Base-by-base conservation (phyloP, 2,329 filamentous ascomycete species). In the Coniochaeta sp. region DNA sequence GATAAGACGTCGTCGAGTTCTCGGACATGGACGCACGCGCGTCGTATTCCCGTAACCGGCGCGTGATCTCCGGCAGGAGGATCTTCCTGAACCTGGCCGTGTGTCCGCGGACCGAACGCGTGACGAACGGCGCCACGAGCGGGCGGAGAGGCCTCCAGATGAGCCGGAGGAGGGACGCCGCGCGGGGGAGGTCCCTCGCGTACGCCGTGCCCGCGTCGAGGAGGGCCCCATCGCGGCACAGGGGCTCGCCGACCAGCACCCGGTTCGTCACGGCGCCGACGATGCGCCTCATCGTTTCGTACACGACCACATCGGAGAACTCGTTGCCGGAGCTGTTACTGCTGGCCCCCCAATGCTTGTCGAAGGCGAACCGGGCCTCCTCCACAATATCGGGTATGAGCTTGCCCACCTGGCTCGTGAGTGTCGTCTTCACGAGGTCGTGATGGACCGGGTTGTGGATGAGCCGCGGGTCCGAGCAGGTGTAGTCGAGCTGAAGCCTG, bases 401-500 rank as follows among this genome's bases (percentile, higher is more conserved):
- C 50, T 64, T 67, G 33, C 61, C 62, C 14, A 62, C 63, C 52
- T n/a, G n/a, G n/a, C n/a, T n/a, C n/a, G n/a, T n/a, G n/a, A n/a
- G n/a, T n/a, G n/a, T n/a, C n/a, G n/a, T n/a, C n/a, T n/a, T n/a
- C n/a, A n/a, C n/a, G n/a, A n/a, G n/a, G n/a, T n/a, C n/a, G n/a
- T n/a, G n/a, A n/a, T n/a, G n/a, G n/a, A n/a, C n/a, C n/a, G n/a
- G n/a, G n/a, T n/a, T n/a, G n/a, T n/a, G n/a, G n/a, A n/a, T n/a
- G n/a, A n/a, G n/a, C n/a, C n/a, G n/a, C n/a, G n/a, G n/a, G n/a
- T n/a, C n/a, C n/a, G n/a, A 67, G 59, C 58, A 48, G 20, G 62
- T 64, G 52, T 61, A 58, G 32, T 64, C 55, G 33, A 58, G 52
- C 52, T 66, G 60, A 18, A 66, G 53, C 6, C 51, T n/a, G 6